Percentiles rank a stretch among this genome's conserved stretches.
phyloP scores from a whole-genome alignment of 2,329 filamentous ascomycete species.

The Pyrenochaeta sp. region DNA sequence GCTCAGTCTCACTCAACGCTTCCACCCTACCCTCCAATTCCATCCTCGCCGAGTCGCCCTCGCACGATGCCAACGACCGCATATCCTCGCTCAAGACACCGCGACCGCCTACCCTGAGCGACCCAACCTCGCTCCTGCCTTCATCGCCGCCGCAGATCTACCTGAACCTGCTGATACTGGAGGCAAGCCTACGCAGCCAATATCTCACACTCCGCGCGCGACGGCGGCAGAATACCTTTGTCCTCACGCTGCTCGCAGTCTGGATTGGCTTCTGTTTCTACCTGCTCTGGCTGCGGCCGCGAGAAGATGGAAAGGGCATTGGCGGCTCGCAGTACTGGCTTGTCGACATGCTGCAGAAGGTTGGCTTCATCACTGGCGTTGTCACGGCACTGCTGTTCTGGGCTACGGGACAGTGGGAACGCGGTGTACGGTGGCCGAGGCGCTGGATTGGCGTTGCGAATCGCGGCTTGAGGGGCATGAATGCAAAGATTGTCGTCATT shows the following conservation, averaged over 20 bases:
- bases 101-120: conserved; percentile 56
- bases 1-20: conserved; percentile 18
- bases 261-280: conserved; percentile 91
- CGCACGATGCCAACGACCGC: conserved; percentile 51
- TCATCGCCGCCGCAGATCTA: conserved; percentile 96
- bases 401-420: conserved; percentile 96
- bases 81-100: conserved; percentile 48
- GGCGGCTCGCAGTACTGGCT: conserved; percentile 97
- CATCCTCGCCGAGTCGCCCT: conserved; percentile 18
- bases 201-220: conserved; percentile 90
- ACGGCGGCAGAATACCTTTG: conserved; percentile 91
- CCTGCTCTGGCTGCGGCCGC: conserved; percentile 91
- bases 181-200: conserved; percentile 90
- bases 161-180: conserved; percentile 95
- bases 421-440: conserved; percentile 91
- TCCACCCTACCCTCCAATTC: conserved; percentile 16
- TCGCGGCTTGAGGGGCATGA: conserved; percentile 87
- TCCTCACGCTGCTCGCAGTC: conserved; percentile 77
- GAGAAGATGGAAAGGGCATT: conserved; percentile 89
- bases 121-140: conserved; percentile 83
- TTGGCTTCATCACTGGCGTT: conserved; percentile 89
- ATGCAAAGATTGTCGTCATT: conserved; percentile 93
- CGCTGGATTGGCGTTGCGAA: conserved; percentile 92
- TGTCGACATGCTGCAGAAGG: conserved; percentile 86
- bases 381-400: conserved; percentile 88